Conservation (phyloP, 371 early-diverging fungal species). For the Rhizomucor miehei region DNA sequence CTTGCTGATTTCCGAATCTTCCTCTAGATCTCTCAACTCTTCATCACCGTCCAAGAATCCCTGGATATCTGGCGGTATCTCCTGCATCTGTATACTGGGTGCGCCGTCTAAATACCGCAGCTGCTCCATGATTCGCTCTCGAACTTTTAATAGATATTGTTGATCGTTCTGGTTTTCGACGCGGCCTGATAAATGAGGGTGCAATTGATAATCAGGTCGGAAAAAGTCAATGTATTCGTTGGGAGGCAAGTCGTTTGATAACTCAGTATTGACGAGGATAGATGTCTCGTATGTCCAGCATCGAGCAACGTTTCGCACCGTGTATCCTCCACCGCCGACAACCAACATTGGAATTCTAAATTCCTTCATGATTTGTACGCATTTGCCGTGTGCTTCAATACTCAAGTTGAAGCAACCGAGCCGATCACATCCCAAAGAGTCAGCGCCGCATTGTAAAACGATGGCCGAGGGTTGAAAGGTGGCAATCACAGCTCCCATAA, state of each 20-base stretch:
- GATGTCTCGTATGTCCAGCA: slow-evolving; percentile 97
- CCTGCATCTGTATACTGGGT: slow-evolving; percentile 97
- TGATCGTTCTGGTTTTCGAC: slow-evolving; percentile 91
- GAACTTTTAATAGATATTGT: slow-evolving; percentile 77
- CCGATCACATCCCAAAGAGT: slow-evolving; percentile 90
- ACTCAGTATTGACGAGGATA: slow-evolving; percentile 73
- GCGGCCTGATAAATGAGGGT: slow-evolving; percentile 73
- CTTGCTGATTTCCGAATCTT: slow-evolving; percentile 53
- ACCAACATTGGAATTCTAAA: slow-evolving; percentile 83
- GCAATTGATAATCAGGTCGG: slow-evolving; percentile 83
- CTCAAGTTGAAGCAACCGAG: slow-evolving; percentile 90
- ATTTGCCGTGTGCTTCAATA: slow-evolving; percentile 88
- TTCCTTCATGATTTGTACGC: slow-evolving; percentile 81
- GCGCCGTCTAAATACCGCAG: slow-evolving; percentile 86
- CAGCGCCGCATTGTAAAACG: slow-evolving; percentile 96
- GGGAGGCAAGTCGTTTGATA: slow-evolving; percentile 73
- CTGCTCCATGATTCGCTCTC: slow-evolving; percentile 86
- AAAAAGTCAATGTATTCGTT: slow-evolving; percentile 79
- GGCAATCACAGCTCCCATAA: slow-evolving; percentile 77
- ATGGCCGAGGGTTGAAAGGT: slow-evolving; percentile 82
- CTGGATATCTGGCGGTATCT: slow-evolving; percentile 77
- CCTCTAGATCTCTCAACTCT: slow-evolving; percentile 51
- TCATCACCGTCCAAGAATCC: slow-evolving; percentile 68
- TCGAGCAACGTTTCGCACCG: slow-evolving; percentile 89
- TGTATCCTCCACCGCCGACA: slow-evolving; percentile 96